These are phyloP conservation scores for Bacterosira constricta DNA, from an alignment of 108 stramenopile species.

Conservation along the genomic window DNA sequence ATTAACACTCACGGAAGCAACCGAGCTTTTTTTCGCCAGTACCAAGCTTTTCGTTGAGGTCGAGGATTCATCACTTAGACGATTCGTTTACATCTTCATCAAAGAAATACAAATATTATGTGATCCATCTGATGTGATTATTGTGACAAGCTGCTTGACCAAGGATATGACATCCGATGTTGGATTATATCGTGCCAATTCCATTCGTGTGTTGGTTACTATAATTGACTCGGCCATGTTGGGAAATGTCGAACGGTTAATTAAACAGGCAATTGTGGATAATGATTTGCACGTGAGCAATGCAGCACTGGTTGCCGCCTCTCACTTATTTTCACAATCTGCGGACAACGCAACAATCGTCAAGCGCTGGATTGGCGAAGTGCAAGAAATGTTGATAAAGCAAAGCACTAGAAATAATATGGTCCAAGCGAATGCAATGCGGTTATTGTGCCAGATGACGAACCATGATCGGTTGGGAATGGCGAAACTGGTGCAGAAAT, in stretches of 20 bases:
- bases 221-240: constrained; percentile 86
- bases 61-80: constrained; percentile 38
- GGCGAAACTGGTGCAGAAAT: constrained; percentile 68
- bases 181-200: constrained; percentile 84
- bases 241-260: constrained; percentile 78
- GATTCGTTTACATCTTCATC: constrained; percentile 71
- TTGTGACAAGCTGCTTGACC: constrained; percentile 76
- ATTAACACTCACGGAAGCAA: constrained; percentile 48
- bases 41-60: constrained; percentile 87
- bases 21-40: constrained; percentile 84
- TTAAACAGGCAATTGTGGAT: constrained; percentile 88
- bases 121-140: constrained; percentile 84
- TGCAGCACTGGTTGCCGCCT: constrained; percentile 65
- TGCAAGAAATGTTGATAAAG: constrained; percentile 65
- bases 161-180: constrained; percentile 86
- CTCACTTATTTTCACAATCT: constrained; percentile 20
- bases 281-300: constrained; percentile 59
- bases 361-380: constrained; percentile 65
- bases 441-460: constrained; percentile 80
- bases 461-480: constrained; percentile 71
- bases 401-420: constrained; percentile 51
- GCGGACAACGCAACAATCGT: constrained; percentile 39
- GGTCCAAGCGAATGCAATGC: constrained; percentile 84
- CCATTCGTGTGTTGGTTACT: constrained; percentile 75
- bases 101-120: constrained; percentile 80